Conservation (phyloP, 768 basidiomycete species). For the Lyophyllum atratum region DNA sequence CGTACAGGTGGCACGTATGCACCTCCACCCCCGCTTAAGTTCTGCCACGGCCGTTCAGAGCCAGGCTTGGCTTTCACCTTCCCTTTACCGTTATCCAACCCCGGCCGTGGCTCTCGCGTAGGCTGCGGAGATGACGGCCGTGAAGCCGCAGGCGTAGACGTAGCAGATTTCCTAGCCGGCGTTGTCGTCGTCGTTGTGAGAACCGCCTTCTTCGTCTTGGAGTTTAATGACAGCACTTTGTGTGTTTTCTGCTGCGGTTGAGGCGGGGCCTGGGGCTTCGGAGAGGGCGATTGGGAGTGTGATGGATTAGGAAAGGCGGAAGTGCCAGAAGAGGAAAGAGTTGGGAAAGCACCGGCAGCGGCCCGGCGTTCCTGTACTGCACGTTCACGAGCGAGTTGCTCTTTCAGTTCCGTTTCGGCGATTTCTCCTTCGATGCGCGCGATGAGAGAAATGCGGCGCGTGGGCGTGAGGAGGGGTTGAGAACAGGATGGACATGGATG, state of each 20-base stretch:
- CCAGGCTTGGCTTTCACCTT: slow-evolving; percentile 30
- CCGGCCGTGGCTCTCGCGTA: slow-evolving; percentile 34
- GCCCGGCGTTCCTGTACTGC: slow-evolving; percentile 47
- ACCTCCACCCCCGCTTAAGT: slow-evolving; percentile 33
- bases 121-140: slow-evolving; percentile 36
- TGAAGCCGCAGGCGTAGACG: slow-evolving; percentile 29
- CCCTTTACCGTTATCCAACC: slow-evolving; percentile 38
- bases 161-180: slow-evolving; percentile 14
- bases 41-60: slow-evolving; percentile 44
- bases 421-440: slow-evolving; percentile 47
- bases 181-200: slow-evolving; percentile 55
- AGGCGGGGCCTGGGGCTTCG: slow-evolving; percentile 15
- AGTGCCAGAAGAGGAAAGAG: slow-evolving; percentile 30
- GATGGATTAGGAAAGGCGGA: slow-evolving; percentile 1
- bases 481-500: slow-evolving; percentile 58
- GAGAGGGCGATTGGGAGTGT: slow-evolving; percentile 1
- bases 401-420: slow-evolving; percentile 41
- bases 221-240: slow-evolving; percentile 59
- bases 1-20: slow-evolving; percentile 36
- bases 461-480: slow-evolving; percentile 34
- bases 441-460: slow-evolving; percentile 37
- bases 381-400: slow-evolving; percentile 49
- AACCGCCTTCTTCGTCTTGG: slow-evolving; percentile 49
- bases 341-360: slow-evolving; percentile 65
- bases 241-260: slow-evolving; percentile 35